Percentiles rank a stretch among this genome's conserved stretches.
Conservation (phyloP, 208 protist genomes). For the Crithidia expoeki region DNA sequence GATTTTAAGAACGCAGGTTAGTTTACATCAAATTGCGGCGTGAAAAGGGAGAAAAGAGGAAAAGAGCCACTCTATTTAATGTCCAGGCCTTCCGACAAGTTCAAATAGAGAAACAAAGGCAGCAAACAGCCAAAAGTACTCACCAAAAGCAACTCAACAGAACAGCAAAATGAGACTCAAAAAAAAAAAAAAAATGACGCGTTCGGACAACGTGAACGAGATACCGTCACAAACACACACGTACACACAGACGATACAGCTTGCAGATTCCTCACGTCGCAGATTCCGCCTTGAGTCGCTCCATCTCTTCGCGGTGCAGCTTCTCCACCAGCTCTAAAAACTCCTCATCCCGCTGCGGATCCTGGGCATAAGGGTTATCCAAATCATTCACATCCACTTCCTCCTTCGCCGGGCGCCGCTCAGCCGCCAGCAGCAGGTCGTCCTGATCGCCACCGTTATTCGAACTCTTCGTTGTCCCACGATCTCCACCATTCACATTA, state of each 20-base stretch:
- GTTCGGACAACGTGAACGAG: too few relatives aligned
- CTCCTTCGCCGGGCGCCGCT: constrained; percentile 16
- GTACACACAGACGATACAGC: too few relatives aligned
- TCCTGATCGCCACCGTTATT: constrained; percentile 7
- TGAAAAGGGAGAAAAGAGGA: neutral
- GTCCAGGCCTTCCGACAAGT: too few relatives aligned
- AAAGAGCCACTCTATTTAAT: constrained; percentile 5
- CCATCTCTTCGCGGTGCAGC: constrained; percentile 55
- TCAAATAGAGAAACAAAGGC: too few relatives aligned
- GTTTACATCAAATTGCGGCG: neutral
- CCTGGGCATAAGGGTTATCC: constrained; percentile 70
- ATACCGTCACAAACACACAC: too few relatives aligned
- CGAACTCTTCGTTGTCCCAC: neutral
- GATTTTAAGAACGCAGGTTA: too few relatives aligned
- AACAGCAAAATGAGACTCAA: neutral
- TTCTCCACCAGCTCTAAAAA: constrained; percentile 73
- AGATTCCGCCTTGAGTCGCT: constrained; percentile 46
- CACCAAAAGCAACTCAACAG: too few relatives aligned
- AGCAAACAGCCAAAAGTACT: too few relatives aligned
- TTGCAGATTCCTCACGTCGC: neutral
- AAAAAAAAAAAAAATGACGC: too few relatives aligned
- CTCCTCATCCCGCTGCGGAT: constrained; percentile 66
- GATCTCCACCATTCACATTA: neutral
- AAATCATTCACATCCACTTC: constrained; percentile 29
- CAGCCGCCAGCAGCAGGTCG: constrained; percentile 17